Percentiles rank a stretch among this genome's conserved stretches.
phyloP scores from a whole-genome alignment of 257 asterid genomes.

The Solanum appendiculatum region DNA sequence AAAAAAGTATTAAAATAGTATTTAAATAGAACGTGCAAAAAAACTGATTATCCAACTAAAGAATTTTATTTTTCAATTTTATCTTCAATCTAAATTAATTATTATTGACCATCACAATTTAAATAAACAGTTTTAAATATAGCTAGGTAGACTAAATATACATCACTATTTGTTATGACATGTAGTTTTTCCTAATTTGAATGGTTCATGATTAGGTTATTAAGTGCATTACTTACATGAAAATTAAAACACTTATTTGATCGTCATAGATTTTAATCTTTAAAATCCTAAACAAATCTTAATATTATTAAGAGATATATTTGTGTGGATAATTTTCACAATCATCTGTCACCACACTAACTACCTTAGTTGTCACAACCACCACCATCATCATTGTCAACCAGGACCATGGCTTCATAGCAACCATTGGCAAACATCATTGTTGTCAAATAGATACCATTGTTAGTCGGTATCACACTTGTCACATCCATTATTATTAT shows the following conservation, averaged over 20 bases:
- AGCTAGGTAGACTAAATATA: no score
- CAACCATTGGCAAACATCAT: not conserved
- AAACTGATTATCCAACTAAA: not conserved
- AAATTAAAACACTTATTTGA: not conserved
- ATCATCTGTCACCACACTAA: not conserved
- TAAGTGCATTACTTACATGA: no score
- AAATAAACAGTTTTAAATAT: no score
- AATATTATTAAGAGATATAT: not conserved
- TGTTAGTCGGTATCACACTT: not conserved
- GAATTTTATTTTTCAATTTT: no score
- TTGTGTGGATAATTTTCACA: not conserved
- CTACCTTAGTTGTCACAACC: not conserved
- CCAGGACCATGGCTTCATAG: not conserved
- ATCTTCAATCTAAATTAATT: no score
- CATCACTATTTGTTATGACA: no score
- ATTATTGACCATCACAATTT: no score
- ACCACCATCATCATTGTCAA: not conserved
- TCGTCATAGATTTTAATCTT: not conserved
- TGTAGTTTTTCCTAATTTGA: not conserved
- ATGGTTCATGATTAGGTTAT: not conserved
- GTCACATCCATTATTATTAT: not conserved
- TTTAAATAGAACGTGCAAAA: no score
- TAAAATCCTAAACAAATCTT: no score
- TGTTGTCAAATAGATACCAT: not conserved
- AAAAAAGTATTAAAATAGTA: no score